Evolutionary conservation across 2,329 filamentous ascomycete genomes (phyloP).

Genomic region (Alternaria angustiovoidea): DNA sequence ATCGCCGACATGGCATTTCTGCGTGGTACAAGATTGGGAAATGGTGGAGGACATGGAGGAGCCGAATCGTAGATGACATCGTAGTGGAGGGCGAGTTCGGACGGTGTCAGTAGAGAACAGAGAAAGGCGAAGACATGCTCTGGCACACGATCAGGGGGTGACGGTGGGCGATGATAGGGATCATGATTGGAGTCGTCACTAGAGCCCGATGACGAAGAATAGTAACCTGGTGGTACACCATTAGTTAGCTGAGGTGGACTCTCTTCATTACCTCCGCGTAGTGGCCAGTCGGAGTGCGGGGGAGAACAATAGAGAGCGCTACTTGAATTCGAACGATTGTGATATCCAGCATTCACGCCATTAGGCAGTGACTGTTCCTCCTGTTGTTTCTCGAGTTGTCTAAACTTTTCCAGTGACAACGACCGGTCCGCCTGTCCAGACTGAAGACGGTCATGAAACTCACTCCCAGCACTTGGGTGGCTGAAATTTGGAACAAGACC

Average conservation of each 20-base stretch:
- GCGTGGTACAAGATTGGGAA: not conserved
- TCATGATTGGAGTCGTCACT: not conserved
- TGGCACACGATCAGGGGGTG: constrained; percentile 2
- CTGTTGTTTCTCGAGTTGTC: not conserved
- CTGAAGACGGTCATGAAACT: constrained; percentile 19
- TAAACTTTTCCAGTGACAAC: not conserved
- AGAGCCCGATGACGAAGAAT: not conserved
- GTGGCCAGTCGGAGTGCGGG: not conserved
- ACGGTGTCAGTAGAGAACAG: constrained; percentile 17
- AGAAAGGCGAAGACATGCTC: constrained; percentile 14
- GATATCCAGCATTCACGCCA: not conserved
- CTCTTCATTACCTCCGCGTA: constrained; percentile 1
- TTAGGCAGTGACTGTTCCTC: not conserved
- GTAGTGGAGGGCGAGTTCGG: constrained; percentile 21
- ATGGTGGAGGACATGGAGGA: not conserved
- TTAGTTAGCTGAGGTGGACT: not conserved
- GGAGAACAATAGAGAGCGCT: not conserved
- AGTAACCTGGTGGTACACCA: constrained; percentile 4
- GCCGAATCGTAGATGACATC: constrained; percentile 1
- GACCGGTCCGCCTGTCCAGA: not conserved
- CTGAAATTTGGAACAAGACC: constrained; percentile 38
- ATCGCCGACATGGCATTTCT: constrained; percentile 1
- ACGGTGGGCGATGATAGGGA: not conserved
- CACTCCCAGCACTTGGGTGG: constrained; percentile 21
- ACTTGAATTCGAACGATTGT: not conserved